phyloP scores from a whole-genome alignment of 768 basidiomycete species.

The Rhodotorula diobovata region DNA sequence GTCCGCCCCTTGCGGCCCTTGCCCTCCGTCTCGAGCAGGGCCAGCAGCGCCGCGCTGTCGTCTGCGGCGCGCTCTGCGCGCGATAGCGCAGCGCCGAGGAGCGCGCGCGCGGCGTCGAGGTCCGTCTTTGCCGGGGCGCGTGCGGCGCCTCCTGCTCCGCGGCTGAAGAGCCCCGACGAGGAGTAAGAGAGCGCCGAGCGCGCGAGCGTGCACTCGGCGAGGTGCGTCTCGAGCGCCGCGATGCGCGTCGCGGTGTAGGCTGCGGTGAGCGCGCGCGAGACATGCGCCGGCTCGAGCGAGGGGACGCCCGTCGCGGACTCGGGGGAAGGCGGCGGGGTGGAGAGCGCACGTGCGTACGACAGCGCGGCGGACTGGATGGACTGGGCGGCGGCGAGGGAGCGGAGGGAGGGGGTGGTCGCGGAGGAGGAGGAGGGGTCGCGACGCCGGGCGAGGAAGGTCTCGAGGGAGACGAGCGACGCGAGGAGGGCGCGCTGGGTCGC shows the following conservation, averaged over 20 bases:
- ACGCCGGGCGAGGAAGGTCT: slow-evolving; percentile 34
- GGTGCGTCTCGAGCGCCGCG: slow-evolving; percentile 25
- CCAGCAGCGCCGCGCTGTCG: not conserved
- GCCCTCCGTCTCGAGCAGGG: not conserved
- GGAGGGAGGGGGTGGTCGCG: not conserved
- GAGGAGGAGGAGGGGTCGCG: not conserved
- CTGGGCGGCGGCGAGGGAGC: slow-evolving; percentile 11
- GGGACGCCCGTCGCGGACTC: not conserved
- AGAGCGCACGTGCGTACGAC: not conserved
- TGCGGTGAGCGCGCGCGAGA: not conserved
- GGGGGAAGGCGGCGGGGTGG: not conserved
- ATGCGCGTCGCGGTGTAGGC: slow-evolving; percentile 19
- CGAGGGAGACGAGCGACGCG: slow-evolving; percentile 31
- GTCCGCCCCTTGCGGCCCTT: not conserved
- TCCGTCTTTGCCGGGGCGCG: not conserved
- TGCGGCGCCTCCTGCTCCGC: not conserved
- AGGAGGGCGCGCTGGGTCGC: slow-evolving; percentile 29
- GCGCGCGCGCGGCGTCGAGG: not conserved
- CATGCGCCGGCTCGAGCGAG: not conserved
- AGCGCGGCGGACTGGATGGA: slow-evolving; percentile 17
- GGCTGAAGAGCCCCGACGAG: not conserved
- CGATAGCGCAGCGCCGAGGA: not conserved
- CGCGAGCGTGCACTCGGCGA: slow-evolving; percentile 30
- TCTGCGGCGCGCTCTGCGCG: not conserved
- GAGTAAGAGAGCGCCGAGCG: not conserved